Conservation (phyloP, 345 rosid species). For the Kernera saxatilis region DNA sequence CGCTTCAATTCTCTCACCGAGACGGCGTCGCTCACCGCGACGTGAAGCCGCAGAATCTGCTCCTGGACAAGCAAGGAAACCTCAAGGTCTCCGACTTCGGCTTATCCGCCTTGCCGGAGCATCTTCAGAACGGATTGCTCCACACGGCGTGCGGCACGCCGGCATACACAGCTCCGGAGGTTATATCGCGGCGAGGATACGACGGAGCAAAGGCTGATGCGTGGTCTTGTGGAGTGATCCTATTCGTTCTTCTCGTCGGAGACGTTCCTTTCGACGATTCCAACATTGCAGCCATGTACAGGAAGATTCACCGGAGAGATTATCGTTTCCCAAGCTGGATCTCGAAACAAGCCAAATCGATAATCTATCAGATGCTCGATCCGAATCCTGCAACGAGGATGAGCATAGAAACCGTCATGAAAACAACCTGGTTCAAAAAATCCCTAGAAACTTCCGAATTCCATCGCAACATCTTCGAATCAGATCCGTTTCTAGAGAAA, state of each 20-base stretch:
- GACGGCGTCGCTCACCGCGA: constrained; percentile 92
- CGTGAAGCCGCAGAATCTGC: constrained; percentile 78
- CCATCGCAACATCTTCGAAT: constrained; percentile 15
- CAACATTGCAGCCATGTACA: constrained; percentile 61
- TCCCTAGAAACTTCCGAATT: constrained; percentile 27
- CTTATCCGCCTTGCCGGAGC: constrained; percentile 70
- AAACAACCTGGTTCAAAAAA: constrained; percentile 58
- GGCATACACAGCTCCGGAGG: constrained; percentile 84
- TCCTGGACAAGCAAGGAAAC: constrained; percentile 58
- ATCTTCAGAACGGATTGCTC: constrained; percentile 56
- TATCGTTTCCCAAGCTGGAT: constrained; percentile 63
- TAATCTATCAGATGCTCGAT: constrained; percentile 66
- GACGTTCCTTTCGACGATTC: constrained; percentile 62
- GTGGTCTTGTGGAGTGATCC: constrained; percentile 93
- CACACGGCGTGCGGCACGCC: constrained; percentile 93
- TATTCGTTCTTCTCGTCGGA: constrained; percentile 56
- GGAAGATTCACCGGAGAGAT: constrained; percentile 57
- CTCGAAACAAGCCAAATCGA: constrained; percentile 47
- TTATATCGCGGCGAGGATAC: constrained; percentile 51
- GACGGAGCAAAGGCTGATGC: constrained; percentile 79
- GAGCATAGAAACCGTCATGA: constrained; percentile 56
- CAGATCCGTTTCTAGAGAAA: not conserved
- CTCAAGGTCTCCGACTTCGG: constrained; percentile 89
- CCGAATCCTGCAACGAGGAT: constrained; percentile 76
- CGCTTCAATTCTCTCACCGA: constrained; percentile 69